Conservation (phyloP, 768 basidiomycete genomes). For the Exidia glandulosa region DNA sequence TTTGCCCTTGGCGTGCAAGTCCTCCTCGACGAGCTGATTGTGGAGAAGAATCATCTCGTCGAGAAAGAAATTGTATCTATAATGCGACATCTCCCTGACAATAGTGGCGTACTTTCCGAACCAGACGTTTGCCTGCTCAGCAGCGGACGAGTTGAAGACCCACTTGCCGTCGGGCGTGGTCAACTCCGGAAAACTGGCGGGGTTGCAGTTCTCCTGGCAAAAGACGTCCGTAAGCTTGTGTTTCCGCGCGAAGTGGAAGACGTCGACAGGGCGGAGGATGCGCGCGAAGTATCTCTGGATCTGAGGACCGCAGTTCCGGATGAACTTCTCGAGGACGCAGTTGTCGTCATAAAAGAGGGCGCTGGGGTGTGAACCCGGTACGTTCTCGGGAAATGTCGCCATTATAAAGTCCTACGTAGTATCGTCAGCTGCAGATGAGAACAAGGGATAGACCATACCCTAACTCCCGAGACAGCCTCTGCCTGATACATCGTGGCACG, state of each 20-base stretch:
- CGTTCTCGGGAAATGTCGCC: too few species aligned
- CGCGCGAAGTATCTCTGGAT: too few species aligned
- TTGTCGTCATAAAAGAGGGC: constrained; percentile 14
- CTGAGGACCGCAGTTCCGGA: not conserved
- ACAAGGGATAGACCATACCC: not conserved
- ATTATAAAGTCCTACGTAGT: too few species aligned
- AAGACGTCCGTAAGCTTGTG: constrained; percentile 13
- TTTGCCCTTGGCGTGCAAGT: too few species aligned
- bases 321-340: constrained; percentile 9
- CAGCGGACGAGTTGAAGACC: constrained; percentile 17
- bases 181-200: constrained; percentile 16
- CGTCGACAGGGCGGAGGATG: constrained; percentile 12
- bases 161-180: constrained; percentile 7
- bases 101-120: constrained; percentile 17
- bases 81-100: constrained; percentile 15
- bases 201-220: constrained; percentile 19
- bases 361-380: constrained; percentile 2
- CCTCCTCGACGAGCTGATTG: too few species aligned
- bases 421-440: too few species aligned
- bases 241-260: constrained; percentile 13
- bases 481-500: too few species aligned
- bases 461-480: too few species aligned
- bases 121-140: constrained; percentile 17
- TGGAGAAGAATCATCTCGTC: constrained; percentile 16
- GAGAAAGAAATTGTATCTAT: constrained; percentile 18